Conservation (phyloP, 352 stramenopile species). For the Pythium aphanidermatum region DNA sequence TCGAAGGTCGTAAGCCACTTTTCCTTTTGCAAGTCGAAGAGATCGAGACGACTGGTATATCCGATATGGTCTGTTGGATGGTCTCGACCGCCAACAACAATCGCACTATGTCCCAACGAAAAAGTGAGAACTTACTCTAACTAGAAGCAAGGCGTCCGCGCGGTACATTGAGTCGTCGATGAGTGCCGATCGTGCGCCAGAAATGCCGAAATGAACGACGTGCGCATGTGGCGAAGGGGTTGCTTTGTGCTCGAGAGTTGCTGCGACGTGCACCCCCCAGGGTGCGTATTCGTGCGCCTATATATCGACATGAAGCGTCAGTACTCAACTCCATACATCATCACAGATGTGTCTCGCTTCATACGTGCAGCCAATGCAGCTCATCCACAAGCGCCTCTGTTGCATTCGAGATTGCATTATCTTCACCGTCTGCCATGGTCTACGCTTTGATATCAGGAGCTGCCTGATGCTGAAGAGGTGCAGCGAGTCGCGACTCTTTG, state of each 20-base stretch:
- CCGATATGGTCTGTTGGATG: constrained; percentile 21
- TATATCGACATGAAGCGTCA: too few relatives aligned
- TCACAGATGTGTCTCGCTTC: too few relatives aligned
- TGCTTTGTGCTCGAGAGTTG: constrained; percentile 14
- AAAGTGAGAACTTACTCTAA: too few relatives aligned
- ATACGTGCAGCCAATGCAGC: constrained; percentile 19
- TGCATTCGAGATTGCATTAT: too few relatives aligned
- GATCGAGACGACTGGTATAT: constrained; percentile 28
- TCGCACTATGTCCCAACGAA: too few relatives aligned
- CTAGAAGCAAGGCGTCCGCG: too few relatives aligned
- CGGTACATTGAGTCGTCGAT: constrained; percentile 48
- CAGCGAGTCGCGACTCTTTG: constrained; percentile 17
- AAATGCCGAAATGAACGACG: constrained; percentile 19
- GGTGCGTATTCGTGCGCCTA: constrained; percentile 37
- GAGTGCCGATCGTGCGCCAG: constrained; percentile 21
- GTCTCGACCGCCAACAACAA: constrained; percentile 54
- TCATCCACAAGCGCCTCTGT: too few relatives aligned
- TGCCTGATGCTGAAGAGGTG: not conserved
- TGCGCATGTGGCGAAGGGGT: not conserved
- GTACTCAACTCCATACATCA: too few relatives aligned
- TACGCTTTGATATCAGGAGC: too few relatives aligned
- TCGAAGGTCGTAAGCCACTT: constrained; percentile 56
- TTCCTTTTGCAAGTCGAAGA: constrained; percentile 49
- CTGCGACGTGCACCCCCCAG: constrained; percentile 37
- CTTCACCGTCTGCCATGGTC: too few relatives aligned